Conservation (phyloP, 139 green algal species). For the Zygnema circumcarinatum region DNA sequence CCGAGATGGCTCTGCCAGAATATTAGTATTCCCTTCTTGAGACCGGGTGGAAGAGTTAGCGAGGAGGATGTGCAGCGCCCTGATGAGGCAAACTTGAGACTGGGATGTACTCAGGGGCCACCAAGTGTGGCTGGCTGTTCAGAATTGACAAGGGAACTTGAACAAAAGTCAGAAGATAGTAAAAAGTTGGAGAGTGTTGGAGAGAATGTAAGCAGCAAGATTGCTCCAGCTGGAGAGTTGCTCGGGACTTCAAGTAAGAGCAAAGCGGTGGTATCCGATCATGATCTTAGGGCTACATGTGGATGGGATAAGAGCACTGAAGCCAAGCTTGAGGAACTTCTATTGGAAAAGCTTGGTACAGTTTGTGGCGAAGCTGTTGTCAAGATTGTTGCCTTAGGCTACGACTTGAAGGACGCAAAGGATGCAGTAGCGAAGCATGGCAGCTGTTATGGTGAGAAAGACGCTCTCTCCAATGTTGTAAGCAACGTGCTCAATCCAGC, state of each 20-base stretch:
- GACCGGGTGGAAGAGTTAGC: neutral
- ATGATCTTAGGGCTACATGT: neutral
- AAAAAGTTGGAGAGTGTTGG: neutral
- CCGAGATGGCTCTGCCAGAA: neutral
- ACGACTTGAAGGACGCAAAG: constrained; percentile 10
- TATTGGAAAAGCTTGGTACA: constrained; percentile 35
- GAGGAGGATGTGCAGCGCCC: neutral
- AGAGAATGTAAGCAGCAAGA: neutral
- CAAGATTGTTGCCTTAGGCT: constrained; percentile 43
- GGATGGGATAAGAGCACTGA: constrained; percentile 31
- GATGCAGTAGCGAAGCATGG: constrained; percentile 29
- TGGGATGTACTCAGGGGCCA: neutral
- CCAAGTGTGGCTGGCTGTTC: neutral
- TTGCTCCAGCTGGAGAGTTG: neutral
- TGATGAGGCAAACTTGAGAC: neutral
- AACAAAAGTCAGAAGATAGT: neutral
- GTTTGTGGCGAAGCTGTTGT: constrained; percentile 26
- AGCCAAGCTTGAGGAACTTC: constrained; percentile 17
- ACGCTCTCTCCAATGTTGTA: constrained; percentile 40
- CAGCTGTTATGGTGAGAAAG: constrained; percentile 45
- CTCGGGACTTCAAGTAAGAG: neutral
- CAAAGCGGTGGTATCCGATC: neutral
- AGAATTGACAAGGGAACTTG: neutral
- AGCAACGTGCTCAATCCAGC: constrained; percentile 8
- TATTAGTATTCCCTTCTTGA: neutral